A percentile compares a stretch with the other conserved stretches of the same genome.
These are phyloP conservation scores for Metarhizium guizhouense DNA, from an alignment of 2,329 filamentous ascomycete species.

Conservation along the genomic window DNA sequence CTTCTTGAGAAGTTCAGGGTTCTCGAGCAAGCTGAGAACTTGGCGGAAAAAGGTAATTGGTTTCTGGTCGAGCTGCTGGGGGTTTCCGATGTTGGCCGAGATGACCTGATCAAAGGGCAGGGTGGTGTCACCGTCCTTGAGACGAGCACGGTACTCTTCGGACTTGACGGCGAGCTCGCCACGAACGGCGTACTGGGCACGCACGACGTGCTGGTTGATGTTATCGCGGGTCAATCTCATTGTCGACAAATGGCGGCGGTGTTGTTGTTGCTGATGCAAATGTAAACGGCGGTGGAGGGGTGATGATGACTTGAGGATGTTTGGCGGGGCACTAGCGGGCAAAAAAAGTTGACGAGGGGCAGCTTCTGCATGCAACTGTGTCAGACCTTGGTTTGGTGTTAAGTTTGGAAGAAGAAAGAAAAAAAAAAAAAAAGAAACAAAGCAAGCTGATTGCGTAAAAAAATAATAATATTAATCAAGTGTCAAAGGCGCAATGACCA, in stretches of 20 bases:
- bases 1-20: slow-evolving; percentile 75
- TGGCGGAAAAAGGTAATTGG: slow-evolving; percentile 99
- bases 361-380: not conserved
- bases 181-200: slow-evolving; percentile 91
- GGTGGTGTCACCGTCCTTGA: slow-evolving; percentile 47
- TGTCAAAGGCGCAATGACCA: too few species aligned
- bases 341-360: not conserved
- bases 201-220: slow-evolving; percentile 83
- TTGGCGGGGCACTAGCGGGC: slow-evolving; percentile 5
- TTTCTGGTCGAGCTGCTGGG: slow-evolving; percentile 97
- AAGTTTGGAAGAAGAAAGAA: too few species aligned
- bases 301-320: slow-evolving; percentile 2
- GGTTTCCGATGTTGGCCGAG: slow-evolving; percentile 97
- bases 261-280: slow-evolving; percentile 20
- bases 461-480: too few species aligned
- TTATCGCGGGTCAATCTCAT: slow-evolving; percentile 64
- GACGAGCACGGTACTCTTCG: slow-evolving; percentile 74
- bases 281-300: slow-evolving; percentile 2
- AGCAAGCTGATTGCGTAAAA: too few species aligned
- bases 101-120: slow-evolving; percentile 88
- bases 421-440: too few species aligned
- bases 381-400: too few species aligned
- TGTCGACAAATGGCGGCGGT: slow-evolving; percentile 26
- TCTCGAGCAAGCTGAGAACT: slow-evolving; percentile 86
- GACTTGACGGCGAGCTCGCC: slow-evolving; percentile 92